Conservation (phyloP, 768 basidiomycete species). For the Lanmaoa pseudosensibilis region DNA sequence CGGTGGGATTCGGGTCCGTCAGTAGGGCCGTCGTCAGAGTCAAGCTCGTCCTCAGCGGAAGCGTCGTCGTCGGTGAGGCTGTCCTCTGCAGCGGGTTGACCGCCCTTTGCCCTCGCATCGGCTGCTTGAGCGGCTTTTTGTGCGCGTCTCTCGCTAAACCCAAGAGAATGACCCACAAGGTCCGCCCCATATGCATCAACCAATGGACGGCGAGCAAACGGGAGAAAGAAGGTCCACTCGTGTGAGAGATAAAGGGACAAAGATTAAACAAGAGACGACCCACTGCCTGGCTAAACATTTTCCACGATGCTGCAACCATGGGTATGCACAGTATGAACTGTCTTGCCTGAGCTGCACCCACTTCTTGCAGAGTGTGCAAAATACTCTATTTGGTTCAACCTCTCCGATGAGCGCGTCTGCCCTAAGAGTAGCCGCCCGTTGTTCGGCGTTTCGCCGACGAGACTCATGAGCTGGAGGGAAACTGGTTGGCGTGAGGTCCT, state of each 20-base stretch:
- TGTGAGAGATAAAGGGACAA: constrained; percentile 10
- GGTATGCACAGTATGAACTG: constrained; percentile 76
- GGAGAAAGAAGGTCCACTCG: constrained; percentile 1
- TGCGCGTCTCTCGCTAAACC: constrained; percentile 51
- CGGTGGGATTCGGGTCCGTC: constrained; percentile 24
- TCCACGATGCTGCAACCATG: constrained; percentile 75
- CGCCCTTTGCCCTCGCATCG: constrained; percentile 42
- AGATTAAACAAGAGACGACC: constrained; percentile 29
- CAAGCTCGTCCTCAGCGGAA: constrained; percentile 36
- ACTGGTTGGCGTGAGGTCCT: constrained; percentile 57
- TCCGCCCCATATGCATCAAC: not conserved
- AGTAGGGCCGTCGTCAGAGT: constrained; percentile 35
- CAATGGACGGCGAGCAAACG: not conserved
- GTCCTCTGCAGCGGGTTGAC: constrained; percentile 28
- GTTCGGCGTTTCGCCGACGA: constrained; percentile 73
- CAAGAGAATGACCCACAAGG: constrained; percentile 1
- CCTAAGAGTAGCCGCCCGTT: constrained; percentile 69
- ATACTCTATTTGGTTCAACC: constrained; percentile 74
- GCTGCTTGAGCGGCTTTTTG: constrained; percentile 57
- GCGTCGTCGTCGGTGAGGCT: constrained; percentile 31
- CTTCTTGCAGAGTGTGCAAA: constrained; percentile 73
- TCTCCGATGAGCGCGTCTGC: constrained; percentile 63
- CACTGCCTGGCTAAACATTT: constrained; percentile 76
- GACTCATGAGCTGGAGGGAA: constrained; percentile 63
- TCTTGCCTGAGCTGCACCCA: constrained; percentile 85